phyloP scores from a whole-genome alignment of 1,139 yeast species.

The Debaryomyces singareniensis region DNA sequence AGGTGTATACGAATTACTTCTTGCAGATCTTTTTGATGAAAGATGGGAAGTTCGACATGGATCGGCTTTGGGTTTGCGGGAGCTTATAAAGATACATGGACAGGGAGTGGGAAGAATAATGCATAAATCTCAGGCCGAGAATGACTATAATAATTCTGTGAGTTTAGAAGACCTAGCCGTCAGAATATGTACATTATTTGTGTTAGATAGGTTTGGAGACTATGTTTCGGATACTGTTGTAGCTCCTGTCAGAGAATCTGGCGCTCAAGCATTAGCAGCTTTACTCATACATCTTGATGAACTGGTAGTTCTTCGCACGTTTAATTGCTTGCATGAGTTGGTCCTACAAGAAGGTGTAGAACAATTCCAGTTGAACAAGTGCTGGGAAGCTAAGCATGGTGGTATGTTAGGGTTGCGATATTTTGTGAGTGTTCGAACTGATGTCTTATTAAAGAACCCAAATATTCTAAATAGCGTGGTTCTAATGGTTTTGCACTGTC shows the following conservation, averaged over 20 bases:
- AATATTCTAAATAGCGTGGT: slow-evolving; percentile 67
- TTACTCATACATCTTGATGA: slow-evolving; percentile 61
- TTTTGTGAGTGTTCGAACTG: slow-evolving; percentile 85
- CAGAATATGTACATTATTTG: slow-evolving; percentile 77
- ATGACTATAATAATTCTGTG: slow-evolving; percentile 55
- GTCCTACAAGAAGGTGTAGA: slow-evolving; percentile 61
- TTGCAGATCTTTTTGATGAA: slow-evolving; percentile 77
- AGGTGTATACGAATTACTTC: slow-evolving; percentile 85
- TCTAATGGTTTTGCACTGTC: slow-evolving; percentile 80
- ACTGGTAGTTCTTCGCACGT: slow-evolving; percentile 52
- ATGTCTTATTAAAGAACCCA: slow-evolving; percentile 54
- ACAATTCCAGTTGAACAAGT: slow-evolving; percentile 27
- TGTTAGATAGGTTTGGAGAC: slow-evolving; percentile 94
- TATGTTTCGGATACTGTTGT: slow-evolving; percentile 96
- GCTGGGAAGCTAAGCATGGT: slow-evolving; percentile 99
- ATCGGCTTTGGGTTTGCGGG: slow-evolving; percentile 88
- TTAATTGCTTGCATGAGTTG: slow-evolving; percentile 58
- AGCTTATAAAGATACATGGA: slow-evolving; percentile 79
- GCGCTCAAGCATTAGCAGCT: slow-evolving; percentile 93
- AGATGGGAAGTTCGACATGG: slow-evolving; percentile 97
- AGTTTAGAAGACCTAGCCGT: slow-evolving; percentile 88
- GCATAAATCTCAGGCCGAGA: slow-evolving; percentile 56
- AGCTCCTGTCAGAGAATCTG: slow-evolving; percentile 96
- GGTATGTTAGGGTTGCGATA: slow-evolving; percentile 93
- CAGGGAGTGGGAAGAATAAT: slow-evolving; percentile 77